Evolutionary conservation across 2,329 filamentous ascomycete species (phyloP).

Genomic region (Aspergillus arachidicola): DNA sequence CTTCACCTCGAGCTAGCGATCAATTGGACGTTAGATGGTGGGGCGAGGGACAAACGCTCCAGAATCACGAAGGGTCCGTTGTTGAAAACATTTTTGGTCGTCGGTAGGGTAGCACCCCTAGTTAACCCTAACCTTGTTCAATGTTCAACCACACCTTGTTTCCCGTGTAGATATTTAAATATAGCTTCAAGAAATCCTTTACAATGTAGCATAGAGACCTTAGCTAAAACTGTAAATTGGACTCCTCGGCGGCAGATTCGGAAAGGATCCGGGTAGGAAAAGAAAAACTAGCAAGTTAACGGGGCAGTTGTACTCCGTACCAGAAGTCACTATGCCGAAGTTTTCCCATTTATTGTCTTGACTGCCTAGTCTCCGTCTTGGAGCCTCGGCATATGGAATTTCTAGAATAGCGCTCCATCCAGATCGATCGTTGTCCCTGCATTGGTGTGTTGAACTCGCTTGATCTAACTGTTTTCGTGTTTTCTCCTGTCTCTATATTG

Average conservation of each 20-base stretch:
- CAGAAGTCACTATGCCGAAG: neutral
- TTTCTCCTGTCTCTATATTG: neutral
- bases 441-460: neutral
- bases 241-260: neutral
- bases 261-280: neutral
- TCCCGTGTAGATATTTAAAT: too few species aligned
- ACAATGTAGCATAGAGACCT: too few species aligned
- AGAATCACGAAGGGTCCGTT: neutral
- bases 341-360: neutral
- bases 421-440: neutral
- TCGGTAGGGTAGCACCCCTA: neutral
- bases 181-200: too few species aligned
- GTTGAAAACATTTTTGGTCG: neutral
- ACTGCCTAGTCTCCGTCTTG: neutral
- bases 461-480: neutral
- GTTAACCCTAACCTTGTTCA: neutral
- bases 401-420: neutral
- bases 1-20: neutral
- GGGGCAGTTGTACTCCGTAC: neutral
- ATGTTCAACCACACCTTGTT: too few species aligned
- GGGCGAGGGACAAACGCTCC: neutral
- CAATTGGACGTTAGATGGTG: neutral
- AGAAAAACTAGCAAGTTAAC: neutral
- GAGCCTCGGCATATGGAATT: neutral
- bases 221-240: neutral